Evolutionary conservation across 2,329 filamentous ascomycete species (phyloP), one percentile per base, ranked within the genome.

Genomic region (Ceratocystiopsis minuta): DNA sequence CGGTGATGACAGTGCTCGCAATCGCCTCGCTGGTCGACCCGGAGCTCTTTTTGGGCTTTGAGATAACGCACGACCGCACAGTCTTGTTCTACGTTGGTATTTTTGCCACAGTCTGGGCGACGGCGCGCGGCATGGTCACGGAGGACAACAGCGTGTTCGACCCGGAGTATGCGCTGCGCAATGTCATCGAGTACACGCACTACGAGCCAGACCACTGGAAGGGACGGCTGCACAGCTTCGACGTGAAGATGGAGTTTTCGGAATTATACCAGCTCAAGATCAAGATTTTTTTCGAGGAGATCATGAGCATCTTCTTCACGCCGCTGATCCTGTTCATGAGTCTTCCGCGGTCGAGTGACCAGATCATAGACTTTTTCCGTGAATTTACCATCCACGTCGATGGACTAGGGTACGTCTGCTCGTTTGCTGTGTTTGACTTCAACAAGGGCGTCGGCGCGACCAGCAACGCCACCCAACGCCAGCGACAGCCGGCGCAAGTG

Each of bases 351-450:
- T 92, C 83, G 57, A 88, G 82, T 55, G 88, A 96, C 50, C 83
- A 87, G 45, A 80, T 98, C 48, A 79, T 96, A 45, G 90, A 98
- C 60, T 98, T 98, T 60, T 96, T 98, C 65, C 78, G 90, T 34
- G 90, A 98, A 56, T 95, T 96, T 51, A 96, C 90, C 0, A 78
- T 98, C 17, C 87, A 98, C 51, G 88, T 98, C 15, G 90, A 98
- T 54, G 90, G 90, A 0, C 70, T 98, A 33, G 90, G 90, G 17
- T 88, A 95, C 50, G 85, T 96, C 12, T 98, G 90, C 59, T 95
- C 88, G 1, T 96, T 95, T 61, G 90, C 90, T 3, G 85, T 94
- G 33, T 98, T 98, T 53, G 84, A 95, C 48, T 96, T 96, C 62
- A 87, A 93, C 58, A 88, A 86, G 56, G 81, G 78, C 18, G 67